phyloP scores from a whole-genome alignment of 2,329 filamentous ascomycete genomes.

The Epichloe hybrida region DNA sequence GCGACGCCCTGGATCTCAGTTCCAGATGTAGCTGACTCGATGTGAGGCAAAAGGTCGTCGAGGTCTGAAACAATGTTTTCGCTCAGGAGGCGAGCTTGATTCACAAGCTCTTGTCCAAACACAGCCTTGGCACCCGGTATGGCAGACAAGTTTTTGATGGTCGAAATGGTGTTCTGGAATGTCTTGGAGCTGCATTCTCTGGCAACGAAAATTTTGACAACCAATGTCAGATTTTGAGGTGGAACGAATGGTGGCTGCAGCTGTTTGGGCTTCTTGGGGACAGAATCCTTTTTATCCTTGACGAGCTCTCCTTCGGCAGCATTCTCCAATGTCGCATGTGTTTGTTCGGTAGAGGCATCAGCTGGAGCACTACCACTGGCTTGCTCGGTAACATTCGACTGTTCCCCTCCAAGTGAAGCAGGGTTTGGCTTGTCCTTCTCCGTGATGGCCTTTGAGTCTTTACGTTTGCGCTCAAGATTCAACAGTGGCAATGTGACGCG shows the following conservation, averaged over 20 bases:
- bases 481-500: constrained; percentile 79
- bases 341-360: constrained; percentile 14
- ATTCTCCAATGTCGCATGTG: constrained; percentile 13
- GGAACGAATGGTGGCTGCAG: constrained; percentile 75
- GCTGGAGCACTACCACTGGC: constrained; percentile 7
- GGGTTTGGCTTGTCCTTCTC: constrained; percentile 13
- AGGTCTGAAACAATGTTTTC: constrained; percentile 76
- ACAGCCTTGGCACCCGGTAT: constrained; percentile 81
- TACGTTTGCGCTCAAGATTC: constrained; percentile 53
- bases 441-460: constrained; percentile 24
- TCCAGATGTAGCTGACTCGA: constrained; percentile 72
- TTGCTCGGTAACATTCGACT: constrained; percentile 13
- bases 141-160: constrained; percentile 94
- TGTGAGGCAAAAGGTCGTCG: constrained; percentile 71
- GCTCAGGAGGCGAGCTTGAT: constrained; percentile 73
- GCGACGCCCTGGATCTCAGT: constrained; percentile 94
- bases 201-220: constrained; percentile 94
- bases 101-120: constrained; percentile 86
- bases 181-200: constrained; percentile 96
- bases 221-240: constrained; percentile 75
- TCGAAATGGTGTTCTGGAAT: constrained; percentile 92
- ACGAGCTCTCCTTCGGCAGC: constrained; percentile 17
- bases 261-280: constrained; percentile 39
- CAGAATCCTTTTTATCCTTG: constrained; percentile 26
- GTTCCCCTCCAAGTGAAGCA: constrained; percentile 16